Base-by-base conservation (phyloP, 2,329 filamentous ascomycete species). In the Cadophora luteo-olivacea region DNA sequence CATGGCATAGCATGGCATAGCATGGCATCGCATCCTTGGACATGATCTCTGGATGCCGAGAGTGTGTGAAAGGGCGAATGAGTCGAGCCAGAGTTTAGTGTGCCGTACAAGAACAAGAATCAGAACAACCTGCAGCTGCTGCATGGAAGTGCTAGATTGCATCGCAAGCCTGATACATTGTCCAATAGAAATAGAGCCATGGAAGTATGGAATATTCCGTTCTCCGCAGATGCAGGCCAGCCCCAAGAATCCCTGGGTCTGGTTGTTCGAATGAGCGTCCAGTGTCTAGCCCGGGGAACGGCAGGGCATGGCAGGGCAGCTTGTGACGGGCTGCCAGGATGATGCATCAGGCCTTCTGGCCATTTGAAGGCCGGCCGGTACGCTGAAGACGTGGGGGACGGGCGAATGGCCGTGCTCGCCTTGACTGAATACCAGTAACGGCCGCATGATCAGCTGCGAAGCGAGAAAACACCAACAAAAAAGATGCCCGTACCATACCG, bases 201-300 rank as follows among this genome's bases (percentile, higher is more conserved):
- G 22, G 22, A 16, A 32, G 51, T 16, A 55, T 8, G 29, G n/a
- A 38, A 38, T 9, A 19, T 41, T 58, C 55, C 32, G 36, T 49
- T 38, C 55, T 29, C 51, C 29, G 51, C 24, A 29, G 51, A 33
- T 55, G 24, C 51, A 55, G 45, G 45, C 45, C 24, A 55, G 51
- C 29, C 24, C 51, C 19, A 55, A 9, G 16, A 29, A 55, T 55
- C 36, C 55, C 32, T 29, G 55, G 14, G 38, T 36, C 36, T 41
- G 55, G 55, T 41, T 12, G 55, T 58, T 58, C 55, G 55, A 58
- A 58, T 58, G 55, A 41, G 36, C 55, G 33, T 58, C n/a, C 32
- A 58, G 55, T 14, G 16, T 36, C 9, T 3, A 24, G 19, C 19
- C 6, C 55, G 19, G 29, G n/a, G 36, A 3, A 38, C 4, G 36